These are phyloP conservation scores for Geotrichum reessii DNA, from an alignment of 1,139 yeast genomes.

Conservation along the genomic window DNA sequence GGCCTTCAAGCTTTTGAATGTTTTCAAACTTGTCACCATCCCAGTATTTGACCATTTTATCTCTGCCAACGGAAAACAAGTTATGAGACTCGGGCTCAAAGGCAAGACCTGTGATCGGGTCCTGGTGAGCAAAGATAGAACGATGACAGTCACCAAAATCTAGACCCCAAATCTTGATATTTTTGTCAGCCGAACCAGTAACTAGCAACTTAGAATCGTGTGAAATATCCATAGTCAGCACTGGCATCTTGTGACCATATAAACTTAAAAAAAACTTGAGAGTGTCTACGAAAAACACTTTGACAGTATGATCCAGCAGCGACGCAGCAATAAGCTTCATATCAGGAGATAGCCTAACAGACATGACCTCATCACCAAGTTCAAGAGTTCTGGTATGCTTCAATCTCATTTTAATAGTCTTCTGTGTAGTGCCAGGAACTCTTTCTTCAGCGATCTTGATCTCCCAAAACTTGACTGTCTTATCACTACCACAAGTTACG, in stretches of 20 bases:
- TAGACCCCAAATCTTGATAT: constrained; percentile 95
- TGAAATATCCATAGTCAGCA: constrained; percentile 78
- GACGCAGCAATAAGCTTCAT: constrained; percentile 74
- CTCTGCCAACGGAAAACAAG: constrained; percentile 87
- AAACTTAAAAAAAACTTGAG: constrained; percentile 81
- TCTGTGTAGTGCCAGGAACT: constrained; percentile 62
- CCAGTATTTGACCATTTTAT: constrained; percentile 88
- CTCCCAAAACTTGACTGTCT: constrained; percentile 83
- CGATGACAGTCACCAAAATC: constrained; percentile 98
- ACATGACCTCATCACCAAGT: constrained; percentile 74
- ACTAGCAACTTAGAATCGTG: constrained; percentile 78
- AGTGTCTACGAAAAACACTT: constrained; percentile 81
- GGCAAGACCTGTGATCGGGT: constrained; percentile 80
- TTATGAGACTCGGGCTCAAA: constrained; percentile 82
- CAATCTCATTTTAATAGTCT: constrained; percentile 51
- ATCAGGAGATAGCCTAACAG: constrained; percentile 81
- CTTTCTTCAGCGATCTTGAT: constrained; percentile 60
- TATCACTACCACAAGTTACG: constrained; percentile 93
- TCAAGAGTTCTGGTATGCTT: constrained; percentile 78
- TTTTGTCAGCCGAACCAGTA: constrained; percentile 94
- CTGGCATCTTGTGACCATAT: constrained; percentile 92
- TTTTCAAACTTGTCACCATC: constrained; percentile 96
- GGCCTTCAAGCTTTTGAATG: constrained; percentile 77
- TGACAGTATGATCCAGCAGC: constrained; percentile 84
- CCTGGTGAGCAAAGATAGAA: constrained; percentile 94